Evolutionary conservation across 2,329 filamentous ascomycete genomes (phyloP).

Genomic region (Clonostachys rosea): DNA sequence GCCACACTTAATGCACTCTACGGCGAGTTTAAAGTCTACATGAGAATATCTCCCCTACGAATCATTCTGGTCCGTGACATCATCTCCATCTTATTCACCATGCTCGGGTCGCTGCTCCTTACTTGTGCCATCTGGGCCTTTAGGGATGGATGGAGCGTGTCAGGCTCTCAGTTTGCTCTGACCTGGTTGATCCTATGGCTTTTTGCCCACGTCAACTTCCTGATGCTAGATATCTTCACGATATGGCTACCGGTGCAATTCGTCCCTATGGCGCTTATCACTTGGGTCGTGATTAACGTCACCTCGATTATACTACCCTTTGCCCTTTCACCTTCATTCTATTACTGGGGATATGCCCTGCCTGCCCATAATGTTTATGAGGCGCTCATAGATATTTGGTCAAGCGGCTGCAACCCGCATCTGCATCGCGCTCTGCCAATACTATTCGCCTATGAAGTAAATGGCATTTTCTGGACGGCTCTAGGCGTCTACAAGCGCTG

Average conservation of each 20-base stretch:
- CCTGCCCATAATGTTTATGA: slow-evolving; percentile 10
- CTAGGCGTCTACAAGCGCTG: slow-evolving; percentile 8
- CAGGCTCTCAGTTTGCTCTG: too few relatives aligned
- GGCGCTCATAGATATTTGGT: slow-evolving; percentile 9
- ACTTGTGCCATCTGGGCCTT: too few relatives aligned
- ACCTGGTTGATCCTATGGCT: slow-evolving; percentile 27
- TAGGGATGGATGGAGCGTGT: too few relatives aligned
- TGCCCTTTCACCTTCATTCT: slow-evolving; percentile 30
- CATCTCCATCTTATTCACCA: too few relatives aligned
- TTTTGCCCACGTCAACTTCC: slow-evolving; percentile 33
- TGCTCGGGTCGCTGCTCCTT: too few relatives aligned
- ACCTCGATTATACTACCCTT: slow-evolving; percentile 28
- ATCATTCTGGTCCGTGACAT: too few relatives aligned
- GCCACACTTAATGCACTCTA: too few relatives aligned
- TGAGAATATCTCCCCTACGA: too few relatives aligned
- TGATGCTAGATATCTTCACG: slow-evolving; percentile 25
- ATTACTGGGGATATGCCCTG: slow-evolving; percentile 23
- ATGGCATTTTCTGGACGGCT: slow-evolving; percentile 4
- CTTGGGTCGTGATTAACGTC: slow-evolving; percentile 34
- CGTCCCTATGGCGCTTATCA: slow-evolving; percentile 34
- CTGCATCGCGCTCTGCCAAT: slow-evolving; percentile 8
- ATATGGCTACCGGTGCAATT: slow-evolving; percentile 21
- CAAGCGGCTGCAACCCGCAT: slow-evolving; percentile 11
- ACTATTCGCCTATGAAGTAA: slow-evolving; percentile 10
- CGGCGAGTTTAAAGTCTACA: too few relatives aligned